Evolutionary conservation across 805 yeast genomes (phyloP), one percentile per base, ranked within the genome.

Genomic region (Candida ovalis): DNA sequence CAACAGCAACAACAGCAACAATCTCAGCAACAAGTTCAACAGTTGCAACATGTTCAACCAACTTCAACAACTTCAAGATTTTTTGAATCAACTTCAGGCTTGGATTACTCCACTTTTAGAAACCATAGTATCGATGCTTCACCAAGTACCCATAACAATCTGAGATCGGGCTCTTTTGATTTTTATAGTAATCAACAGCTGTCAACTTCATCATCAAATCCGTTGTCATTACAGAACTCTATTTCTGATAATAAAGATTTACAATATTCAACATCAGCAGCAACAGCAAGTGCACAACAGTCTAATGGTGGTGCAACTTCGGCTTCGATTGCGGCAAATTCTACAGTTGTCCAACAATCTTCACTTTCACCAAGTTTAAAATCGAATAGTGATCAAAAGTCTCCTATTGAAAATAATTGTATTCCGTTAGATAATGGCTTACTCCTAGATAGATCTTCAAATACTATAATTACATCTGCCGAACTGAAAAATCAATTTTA

Each of bases 371-470:
- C 7, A 30, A 30, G 15, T 17, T 30, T 17, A 30, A 30, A 30
- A 30, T 8, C 15, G 9, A 35, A 18, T 44, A 1, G 42, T 42
- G 33, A 22, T 36, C 38, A n/a, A 44, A 45, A 25, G 44, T 24
- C 18, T 45, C 36, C 9, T 7, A 22, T 45, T 8, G 50, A 45
- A 24, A 47, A 53, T 21, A 48, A 48, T 40, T 54, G 44, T 44
- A 55, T 56, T 50, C 43, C 70, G 68, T 63, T 84, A 46, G 90
- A 85, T 40, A 82, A 84, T 59, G 90, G 90, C 0, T 66, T 84
- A 35, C 57, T 82, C 5, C 66, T 83, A 40, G 76, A 75, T 45
- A 79, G 78, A 41, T 77, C 74, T 47, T 72, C 75, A 42, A 66
- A 62, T 46, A 53, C 60, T 1, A 82, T 86, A 21, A 68, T 81